These are phyloP conservation scores for Globomyces sp. DNA, from an alignment of 371 early-diverging fungal species.

Conservation along the genomic window DNA sequence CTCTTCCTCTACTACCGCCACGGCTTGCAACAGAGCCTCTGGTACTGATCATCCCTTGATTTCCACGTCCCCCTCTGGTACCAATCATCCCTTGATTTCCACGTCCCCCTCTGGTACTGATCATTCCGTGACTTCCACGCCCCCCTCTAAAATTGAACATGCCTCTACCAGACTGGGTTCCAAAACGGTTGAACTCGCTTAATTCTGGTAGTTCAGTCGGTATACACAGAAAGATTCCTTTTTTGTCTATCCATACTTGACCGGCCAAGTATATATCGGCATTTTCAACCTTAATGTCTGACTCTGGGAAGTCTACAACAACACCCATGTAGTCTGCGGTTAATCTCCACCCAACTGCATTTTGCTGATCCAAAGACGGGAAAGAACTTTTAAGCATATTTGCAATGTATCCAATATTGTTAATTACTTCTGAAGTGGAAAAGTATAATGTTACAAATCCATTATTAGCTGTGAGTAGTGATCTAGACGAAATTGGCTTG, in stretches of 20 bases:
- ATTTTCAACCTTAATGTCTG: conserved; percentile 55
- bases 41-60: too few relatives aligned
- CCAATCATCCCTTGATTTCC: too few relatives aligned
- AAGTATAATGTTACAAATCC: conserved; percentile 76
- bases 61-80: too few relatives aligned
- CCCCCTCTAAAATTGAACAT: not conserved
- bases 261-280: conserved; percentile 32
- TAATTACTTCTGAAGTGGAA: conserved; percentile 59
- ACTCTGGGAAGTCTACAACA: conserved; percentile 73
- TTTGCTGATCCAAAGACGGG: conserved; percentile 45
- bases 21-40: too few relatives aligned
- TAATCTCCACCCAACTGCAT: conserved; percentile 69
- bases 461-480: conserved; percentile 76
- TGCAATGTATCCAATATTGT: conserved; percentile 78
- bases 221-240: conserved; percentile 62
- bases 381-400: conserved; percentile 67
- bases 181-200: too few relatives aligned
- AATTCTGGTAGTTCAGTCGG: conserved; percentile 76
- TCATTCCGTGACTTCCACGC: too few relatives aligned
- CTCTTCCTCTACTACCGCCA: too few relatives aligned
- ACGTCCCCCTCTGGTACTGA: too few relatives aligned
- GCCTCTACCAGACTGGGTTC: too few relatives aligned
- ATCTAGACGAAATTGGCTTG: conserved; percentile 74
- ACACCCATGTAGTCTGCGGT: conserved; percentile 76
- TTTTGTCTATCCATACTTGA: conserved; percentile 59